Evolutionary conservation across 2,329 filamentous ascomycete genomes (phyloP), one percentile per base, ranked within the genome.

Genomic region (Pyrenophora graminea): DNA sequence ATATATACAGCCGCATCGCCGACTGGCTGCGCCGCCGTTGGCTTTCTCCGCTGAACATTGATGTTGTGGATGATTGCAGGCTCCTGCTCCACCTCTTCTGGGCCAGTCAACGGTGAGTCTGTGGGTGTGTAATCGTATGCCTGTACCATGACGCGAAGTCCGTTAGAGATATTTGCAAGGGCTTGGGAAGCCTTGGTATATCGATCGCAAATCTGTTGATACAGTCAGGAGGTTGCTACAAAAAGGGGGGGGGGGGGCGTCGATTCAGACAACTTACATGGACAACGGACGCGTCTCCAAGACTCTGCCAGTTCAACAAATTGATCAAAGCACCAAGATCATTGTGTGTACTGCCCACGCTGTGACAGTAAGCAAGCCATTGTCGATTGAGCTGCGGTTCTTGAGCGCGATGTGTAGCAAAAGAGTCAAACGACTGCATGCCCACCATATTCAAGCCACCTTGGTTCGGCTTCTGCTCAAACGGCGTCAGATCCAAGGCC

Each of bases 1-100:
- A 75, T 66, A 51, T 75, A 76, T 2, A 75, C 62, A 3, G 67
- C 64, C 1, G 70, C 73, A 45, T 74, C 62, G 10, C 45, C 52
- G 15, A 72, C 62, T 10, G 42, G 50, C 55, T 72, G 72, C 6
- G 47, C 54, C 15, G 54, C 53, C 0, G 58, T 67, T 3, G 48
- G 57, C 4, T 47, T 41, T 7, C 69, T 55, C 36, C 58, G 17
- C 18, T 59, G 46, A 18, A 70, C 48, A 4, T 49, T 51, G 47
- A 64, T 53, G 33, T 45, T 48, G 17, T 44, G 32, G 33, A 21
- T 30, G 17, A 39, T 37, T 3, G 38, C 6, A 8, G 19, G 18
- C 25, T 40, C 40, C n/a, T 39, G 19, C 7, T 39, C 36, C 15
- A 10, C 21, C n/a, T 47, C 44, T 10, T 32, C 43, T 7, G 34